phyloP scores from a whole-genome alignment of 106 monocot species.

The Dendrobium catenatum region DNA sequence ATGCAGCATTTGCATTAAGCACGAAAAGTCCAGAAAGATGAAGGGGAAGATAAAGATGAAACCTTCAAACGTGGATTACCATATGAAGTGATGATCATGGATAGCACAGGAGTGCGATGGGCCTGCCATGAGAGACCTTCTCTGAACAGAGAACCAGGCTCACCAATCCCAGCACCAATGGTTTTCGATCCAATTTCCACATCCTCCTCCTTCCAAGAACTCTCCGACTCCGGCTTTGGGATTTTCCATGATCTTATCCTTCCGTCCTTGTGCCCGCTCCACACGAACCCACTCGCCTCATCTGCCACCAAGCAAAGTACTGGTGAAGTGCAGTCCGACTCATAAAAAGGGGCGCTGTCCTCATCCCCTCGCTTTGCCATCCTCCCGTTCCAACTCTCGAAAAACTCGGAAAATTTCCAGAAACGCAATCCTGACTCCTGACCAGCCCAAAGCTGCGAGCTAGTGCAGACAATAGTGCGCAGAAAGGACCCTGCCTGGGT shows the following conservation, averaged over 20 bases:
- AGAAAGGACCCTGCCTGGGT: slow-evolving; percentile 82
- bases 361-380: slow-evolving; percentile 53
- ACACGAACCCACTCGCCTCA: slow-evolving; percentile 20
- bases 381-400: slow-evolving; percentile 17
- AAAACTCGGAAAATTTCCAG: slow-evolving; percentile 52
- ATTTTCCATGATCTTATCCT: slow-evolving; percentile 34
- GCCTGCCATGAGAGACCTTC: slow-evolving; percentile 37
- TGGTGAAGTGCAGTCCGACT: slow-evolving; percentile 16
- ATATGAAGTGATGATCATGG: slow-evolving; percentile 26
- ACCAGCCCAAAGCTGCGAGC: slow-evolving; percentile 67
- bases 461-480: slow-evolving; percentile 38
- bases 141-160: slow-evolving; percentile 11
- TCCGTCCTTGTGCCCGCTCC: slow-evolving; percentile 43
- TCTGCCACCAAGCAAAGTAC: slow-evolving; percentile 30
- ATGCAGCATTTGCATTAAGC: background rate
- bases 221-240: background rate
- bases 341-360: slow-evolving; percentile 36
- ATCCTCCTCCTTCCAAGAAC: background rate
- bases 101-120: slow-evolving; percentile 25
- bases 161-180: slow-evolving; percentile 7
- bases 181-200: background rate
- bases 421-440: slow-evolving; percentile 65
- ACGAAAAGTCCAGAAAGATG: background rate
- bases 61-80: slow-evolving; percentile 13
- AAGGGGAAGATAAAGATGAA: background rate